Conservation (phyloP, 345 rosid species). For the Capsella bursapastoris region DNA sequence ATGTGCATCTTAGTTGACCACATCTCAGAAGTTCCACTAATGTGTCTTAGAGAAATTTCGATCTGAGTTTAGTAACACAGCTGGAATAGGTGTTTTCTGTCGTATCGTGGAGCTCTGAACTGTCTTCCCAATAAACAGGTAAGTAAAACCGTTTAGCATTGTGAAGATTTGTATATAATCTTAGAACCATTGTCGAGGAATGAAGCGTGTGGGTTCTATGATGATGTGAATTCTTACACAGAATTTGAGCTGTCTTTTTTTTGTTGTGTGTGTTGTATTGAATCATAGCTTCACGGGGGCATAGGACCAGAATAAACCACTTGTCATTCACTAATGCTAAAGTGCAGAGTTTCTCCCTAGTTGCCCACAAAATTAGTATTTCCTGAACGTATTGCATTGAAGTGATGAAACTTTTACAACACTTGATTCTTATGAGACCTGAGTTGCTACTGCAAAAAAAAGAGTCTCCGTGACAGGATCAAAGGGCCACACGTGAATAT, state of each 20-base stretch:
- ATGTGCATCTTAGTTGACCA: slow-evolving; percentile 1
- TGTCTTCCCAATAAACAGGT: slow-evolving; percentile 1
- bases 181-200: slow-evolving; percentile 12
- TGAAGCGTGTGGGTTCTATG: not conserved
- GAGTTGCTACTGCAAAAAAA: not conserved
- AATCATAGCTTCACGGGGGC: not conserved
- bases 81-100: slow-evolving; percentile 20
- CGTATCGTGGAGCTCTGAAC: slow-evolving; percentile 4
- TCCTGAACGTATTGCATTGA: not conserved
- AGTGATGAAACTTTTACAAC: not conserved
- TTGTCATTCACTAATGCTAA: slow-evolving; percentile 6
- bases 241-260: not conserved
- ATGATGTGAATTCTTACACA: not conserved
- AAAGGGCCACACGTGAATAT: slow-evolving; percentile 8
- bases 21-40: not conserved
- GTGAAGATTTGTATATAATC: not conserved
- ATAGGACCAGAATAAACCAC: not conserved
- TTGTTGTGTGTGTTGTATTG: not conserved
- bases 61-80: slow-evolving; percentile 12
- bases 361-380: not conserved
- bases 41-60: not conserved
- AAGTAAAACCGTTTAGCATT: not conserved
- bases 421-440: not conserved
- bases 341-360: not conserved
- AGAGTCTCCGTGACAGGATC: slow-evolving; percentile 21